A percentile compares a stretch with the other conserved stretches of the same genome.
These are phyloP conservation scores for Chionographis japonica DNA, from an alignment of 106 monocot species.

Conservation along the genomic window DNA sequence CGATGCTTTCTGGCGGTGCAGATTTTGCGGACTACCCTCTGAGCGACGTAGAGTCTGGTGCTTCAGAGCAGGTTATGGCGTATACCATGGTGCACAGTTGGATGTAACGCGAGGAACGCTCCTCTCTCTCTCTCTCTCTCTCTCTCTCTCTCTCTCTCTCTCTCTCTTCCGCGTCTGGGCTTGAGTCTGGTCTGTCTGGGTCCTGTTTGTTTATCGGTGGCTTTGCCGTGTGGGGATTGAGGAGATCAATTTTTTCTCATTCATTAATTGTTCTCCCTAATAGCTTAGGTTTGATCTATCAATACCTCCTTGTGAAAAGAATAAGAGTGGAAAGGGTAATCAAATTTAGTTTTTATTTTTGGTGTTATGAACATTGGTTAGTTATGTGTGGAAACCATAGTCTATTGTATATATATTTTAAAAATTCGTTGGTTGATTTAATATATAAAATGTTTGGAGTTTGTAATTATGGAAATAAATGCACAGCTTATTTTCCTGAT, in stretches of 20 bases:
- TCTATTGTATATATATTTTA: no score
- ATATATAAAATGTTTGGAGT: no score
- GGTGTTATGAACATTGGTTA: no score
- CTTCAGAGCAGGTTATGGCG: not conserved
- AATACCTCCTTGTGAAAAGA: not conserved
- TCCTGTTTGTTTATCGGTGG: not conserved
- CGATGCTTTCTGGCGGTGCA: slow-evolving; percentile 22
- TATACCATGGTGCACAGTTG: slow-evolving; percentile 4
- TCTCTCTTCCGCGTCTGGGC: not conserved
- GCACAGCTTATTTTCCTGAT: no score
- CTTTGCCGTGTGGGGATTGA: slow-evolving; percentile 2
- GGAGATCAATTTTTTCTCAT: slow-evolving; percentile 4
- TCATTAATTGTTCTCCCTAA: not conserved
- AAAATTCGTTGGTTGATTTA: no score
- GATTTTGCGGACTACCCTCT: not conserved
- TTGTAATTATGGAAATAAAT: no score
- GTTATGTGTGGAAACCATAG: no score
- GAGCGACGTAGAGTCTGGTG: not conserved
- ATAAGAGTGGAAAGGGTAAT: not conserved
- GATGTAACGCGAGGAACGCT: slow-evolving; percentile 3
- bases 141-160: not conserved
- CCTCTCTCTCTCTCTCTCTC: not conserved
- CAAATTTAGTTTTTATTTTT: not conserved
- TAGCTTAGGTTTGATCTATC: not conserved
- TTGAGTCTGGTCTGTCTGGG: not conserved